Conservation (phyloP, 495 filamentous ascomycete species). For the Neurospora tetraspora region DNA sequence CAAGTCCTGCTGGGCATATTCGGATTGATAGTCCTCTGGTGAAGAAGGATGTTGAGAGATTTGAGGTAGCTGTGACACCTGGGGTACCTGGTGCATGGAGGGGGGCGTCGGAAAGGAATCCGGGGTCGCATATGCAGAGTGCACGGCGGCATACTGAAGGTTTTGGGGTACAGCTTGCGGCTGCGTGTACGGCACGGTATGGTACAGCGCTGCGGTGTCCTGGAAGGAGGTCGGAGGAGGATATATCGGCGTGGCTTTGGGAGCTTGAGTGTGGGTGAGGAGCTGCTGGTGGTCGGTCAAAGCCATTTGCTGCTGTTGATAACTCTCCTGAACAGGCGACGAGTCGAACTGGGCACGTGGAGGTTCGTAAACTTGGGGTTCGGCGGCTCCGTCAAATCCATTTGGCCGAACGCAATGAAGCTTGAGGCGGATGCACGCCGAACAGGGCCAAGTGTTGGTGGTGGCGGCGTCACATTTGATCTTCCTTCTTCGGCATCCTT, state of each 20-base stretch:
- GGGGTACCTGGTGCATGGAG: slow-evolving; percentile 25
- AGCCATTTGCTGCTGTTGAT: slow-evolving; percentile 37
- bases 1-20: slow-evolving; percentile 64
- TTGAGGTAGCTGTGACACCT: background rate
- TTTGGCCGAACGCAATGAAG: slow-evolving; percentile 88
- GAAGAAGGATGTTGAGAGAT: slow-evolving; percentile 30
- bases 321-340: slow-evolving; percentile 42
- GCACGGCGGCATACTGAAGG: slow-evolving; percentile 40
- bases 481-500: slow-evolving; percentile 83
- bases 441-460: slow-evolving; percentile 96
- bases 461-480: slow-evolving; percentile 98
- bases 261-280: slow-evolving; percentile 21
- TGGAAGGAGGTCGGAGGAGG: slow-evolving; percentile 28
- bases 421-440: slow-evolving; percentile 85
- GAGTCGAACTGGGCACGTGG: slow-evolving; percentile 33
- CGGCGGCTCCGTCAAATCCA: slow-evolving; percentile 67
- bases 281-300: slow-evolving; percentile 32
- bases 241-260: slow-evolving; percentile 29
- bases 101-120: slow-evolving; percentile 46
- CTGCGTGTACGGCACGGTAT: slow-evolving; percentile 34
- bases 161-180: slow-evolving; percentile 32
- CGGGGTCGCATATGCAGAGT: slow-evolving; percentile 32
- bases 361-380: slow-evolving; percentile 37
- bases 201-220: slow-evolving; percentile 33
- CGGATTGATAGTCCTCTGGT: slow-evolving; percentile 45